These are phyloP conservation scores for Chenopodium suecicum DNA, from an alignment of 148 eudicot genomes.

Conservation along the genomic window DNA sequence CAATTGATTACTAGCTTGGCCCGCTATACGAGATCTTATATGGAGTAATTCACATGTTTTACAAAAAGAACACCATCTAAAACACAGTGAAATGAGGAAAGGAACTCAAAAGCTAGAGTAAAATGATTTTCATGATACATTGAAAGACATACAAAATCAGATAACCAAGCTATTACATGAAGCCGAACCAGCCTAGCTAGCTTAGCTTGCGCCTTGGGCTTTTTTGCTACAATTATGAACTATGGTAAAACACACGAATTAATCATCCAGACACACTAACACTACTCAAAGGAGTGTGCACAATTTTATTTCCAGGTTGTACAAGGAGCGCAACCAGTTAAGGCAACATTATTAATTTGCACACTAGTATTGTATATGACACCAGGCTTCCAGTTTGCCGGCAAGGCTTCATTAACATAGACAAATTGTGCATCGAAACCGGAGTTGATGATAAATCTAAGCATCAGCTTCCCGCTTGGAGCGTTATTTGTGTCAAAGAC, in stretches of 20 bases:
- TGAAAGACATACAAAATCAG: too few species aligned
- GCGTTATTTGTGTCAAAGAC: constrained; percentile 29
- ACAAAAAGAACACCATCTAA: too few species aligned
- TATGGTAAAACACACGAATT: too few species aligned
- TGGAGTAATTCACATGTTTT: too few species aligned
- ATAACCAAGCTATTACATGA: too few species aligned
- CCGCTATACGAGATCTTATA: too few species aligned
- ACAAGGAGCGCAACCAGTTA: constrained; percentile 21
- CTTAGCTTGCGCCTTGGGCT: not conserved
- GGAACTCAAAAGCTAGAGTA: too few species aligned
- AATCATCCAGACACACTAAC: not conserved
- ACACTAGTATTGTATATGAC: constrained; percentile 16
- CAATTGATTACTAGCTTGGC: too few species aligned
- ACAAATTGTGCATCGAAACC: constrained; percentile 24
- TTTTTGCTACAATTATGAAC: not conserved
- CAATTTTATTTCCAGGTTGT: constrained; percentile 5
- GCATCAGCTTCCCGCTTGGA: constrained; percentile 22
- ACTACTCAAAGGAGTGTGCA: not conserved
- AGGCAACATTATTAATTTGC: constrained; percentile 21
- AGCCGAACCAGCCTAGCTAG: too few species aligned
- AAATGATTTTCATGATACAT: too few species aligned
- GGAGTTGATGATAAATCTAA: constrained; percentile 25
- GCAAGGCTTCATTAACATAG: constrained; percentile 14
- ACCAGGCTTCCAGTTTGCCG: constrained; percentile 28
- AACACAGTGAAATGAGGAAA: too few species aligned